Conservation (phyloP, 345 rosid genomes). For the Durio zibethinus region DNA sequence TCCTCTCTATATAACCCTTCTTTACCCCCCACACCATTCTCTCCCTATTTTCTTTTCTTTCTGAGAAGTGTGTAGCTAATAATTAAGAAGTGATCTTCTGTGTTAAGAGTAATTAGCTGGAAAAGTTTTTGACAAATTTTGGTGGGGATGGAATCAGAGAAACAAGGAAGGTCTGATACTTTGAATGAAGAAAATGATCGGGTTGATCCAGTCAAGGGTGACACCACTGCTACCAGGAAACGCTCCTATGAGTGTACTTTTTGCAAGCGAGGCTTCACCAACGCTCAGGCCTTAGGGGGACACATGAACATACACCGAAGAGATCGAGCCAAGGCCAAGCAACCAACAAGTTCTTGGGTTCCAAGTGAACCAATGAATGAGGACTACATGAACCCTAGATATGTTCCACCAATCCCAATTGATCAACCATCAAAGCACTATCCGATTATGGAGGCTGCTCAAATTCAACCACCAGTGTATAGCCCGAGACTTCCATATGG, state of each 20-base stretch:
- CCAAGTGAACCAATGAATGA: conserved; percentile 9
- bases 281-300: conserved; percentile 89
- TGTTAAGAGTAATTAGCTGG: not conserved
- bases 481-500: conserved; percentile 14
- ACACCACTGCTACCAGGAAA: not conserved
- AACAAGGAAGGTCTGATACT: conserved; percentile 25
- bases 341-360: conserved; percentile 7
- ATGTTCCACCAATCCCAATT: conserved; percentile 7
- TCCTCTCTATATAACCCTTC: conserved; percentile 3
- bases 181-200: conserved; percentile 35
- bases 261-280: conserved; percentile 87
- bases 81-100: not conserved
- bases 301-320: conserved; percentile 82
- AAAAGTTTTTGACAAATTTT: not conserved
- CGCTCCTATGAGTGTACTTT: conserved; percentile 66
- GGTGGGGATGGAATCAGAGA: conserved; percentile 29
- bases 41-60: conserved; percentile 5
- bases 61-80: not conserved
- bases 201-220: conserved; percentile 26
- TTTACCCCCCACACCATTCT: not conserved
- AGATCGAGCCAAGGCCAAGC: conserved; percentile 49
- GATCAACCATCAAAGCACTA: conserved; percentile 13
- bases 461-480: conserved; percentile 22
- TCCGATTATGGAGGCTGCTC: conserved; percentile 28
- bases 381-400: conserved; percentile 27